Conservation (phyloP, 163 green algal genomes). For the Scenedesmus sp. region DNA sequence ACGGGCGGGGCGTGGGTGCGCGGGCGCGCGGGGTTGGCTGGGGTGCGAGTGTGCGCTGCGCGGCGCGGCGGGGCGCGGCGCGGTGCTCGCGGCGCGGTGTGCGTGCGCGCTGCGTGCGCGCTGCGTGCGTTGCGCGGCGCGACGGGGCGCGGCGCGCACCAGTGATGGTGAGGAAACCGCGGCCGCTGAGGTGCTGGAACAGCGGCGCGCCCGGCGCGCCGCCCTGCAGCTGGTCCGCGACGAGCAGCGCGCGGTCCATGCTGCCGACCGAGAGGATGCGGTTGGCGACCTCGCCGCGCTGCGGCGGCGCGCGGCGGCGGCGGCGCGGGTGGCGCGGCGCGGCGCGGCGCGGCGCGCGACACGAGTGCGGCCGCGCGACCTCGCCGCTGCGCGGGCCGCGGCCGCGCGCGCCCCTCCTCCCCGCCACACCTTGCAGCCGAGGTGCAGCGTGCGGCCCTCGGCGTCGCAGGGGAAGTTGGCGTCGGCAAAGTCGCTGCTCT, state of each 20-base stretch:
- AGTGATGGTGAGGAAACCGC: conserved; percentile 78
- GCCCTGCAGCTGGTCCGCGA: conserved; percentile 64
- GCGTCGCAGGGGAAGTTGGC: conserved; percentile 67
- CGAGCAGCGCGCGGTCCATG: conserved; percentile 62
- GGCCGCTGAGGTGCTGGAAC: conserved; percentile 63
- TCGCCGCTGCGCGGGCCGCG: background rate
- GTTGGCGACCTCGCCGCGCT: conserved; percentile 75
- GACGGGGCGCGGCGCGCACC: no score
- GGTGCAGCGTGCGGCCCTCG: conserved; percentile 73
- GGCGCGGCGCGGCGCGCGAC: background rate
- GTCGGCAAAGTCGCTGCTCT: conserved; percentile 40
- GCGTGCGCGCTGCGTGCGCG: no score
- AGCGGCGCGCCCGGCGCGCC: conserved; percentile 44
- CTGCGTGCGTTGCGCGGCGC: no score
- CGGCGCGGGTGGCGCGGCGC: background rate
- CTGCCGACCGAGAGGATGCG: conserved; percentile 76
- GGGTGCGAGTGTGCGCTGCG: no score
- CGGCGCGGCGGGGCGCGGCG: no score
- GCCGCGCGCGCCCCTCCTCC: no score
- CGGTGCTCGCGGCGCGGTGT: no score
- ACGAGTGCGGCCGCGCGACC: background rate
- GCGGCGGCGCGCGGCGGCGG: background rate
- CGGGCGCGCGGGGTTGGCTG: no score
- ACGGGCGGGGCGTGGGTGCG: no score
- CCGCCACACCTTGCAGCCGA: conserved; percentile 67